phyloP scores from a whole-genome alignment of 176 grass and related monocot genomes.

The Oropetium thomaeum region DNA sequence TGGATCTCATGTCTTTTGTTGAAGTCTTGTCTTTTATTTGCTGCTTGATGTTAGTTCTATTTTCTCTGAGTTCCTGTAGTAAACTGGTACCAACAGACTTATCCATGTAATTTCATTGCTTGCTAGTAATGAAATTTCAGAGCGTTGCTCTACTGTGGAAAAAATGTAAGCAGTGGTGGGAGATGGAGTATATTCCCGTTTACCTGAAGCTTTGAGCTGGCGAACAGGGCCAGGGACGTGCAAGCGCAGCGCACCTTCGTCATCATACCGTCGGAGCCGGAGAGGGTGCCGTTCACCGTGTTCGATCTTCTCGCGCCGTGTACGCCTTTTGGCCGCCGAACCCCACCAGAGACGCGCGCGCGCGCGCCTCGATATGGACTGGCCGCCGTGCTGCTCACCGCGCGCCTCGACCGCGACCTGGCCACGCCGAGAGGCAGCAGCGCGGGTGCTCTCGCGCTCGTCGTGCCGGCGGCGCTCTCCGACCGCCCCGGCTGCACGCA shows the following conservation, averaged over 20 bases:
- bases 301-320: conserved; percentile 55
- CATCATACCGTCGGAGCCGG: neutral
- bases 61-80: too few species aligned
- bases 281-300: conserved; percentile 37
- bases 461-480: conserved; percentile 20
- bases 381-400: conserved; percentile 26
- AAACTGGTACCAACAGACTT: too few species aligned
- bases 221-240: conserved; percentile 21
- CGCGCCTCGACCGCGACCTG: neutral
- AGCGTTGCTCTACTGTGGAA: too few species aligned
- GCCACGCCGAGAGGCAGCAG: neutral
- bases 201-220: too few species aligned
- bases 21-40: too few species aligned
- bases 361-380: conserved; percentile 17
- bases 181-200: too few species aligned
- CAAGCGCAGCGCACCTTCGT: conserved; percentile 25
- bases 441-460: conserved; percentile 27
- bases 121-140: too few species aligned
- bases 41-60: too few species aligned
- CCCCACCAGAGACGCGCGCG: conserved; percentile 26
- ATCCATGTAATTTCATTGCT: too few species aligned
- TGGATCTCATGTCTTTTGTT: too few species aligned
- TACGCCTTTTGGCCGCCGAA: conserved; percentile 45
- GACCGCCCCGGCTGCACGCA: conserved; percentile 37
- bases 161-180: too few species aligned